phyloP scores from a whole-genome alignment of 371 early-diverging fungal species.

The Actinomucor elegans region DNA sequence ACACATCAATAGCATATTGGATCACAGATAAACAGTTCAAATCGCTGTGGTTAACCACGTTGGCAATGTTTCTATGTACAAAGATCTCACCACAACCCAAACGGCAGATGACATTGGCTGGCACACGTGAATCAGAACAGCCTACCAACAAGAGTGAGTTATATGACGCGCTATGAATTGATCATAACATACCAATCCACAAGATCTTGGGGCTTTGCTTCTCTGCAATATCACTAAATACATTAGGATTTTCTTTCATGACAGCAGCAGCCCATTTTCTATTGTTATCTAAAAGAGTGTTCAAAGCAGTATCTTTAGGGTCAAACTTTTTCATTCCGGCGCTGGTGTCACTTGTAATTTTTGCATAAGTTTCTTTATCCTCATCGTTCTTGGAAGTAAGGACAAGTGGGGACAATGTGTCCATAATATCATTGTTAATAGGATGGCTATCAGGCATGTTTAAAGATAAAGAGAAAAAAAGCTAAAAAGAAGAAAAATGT shows the following conservation, averaged over 20 bases:
- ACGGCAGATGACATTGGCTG: constrained; percentile 65
- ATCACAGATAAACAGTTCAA: constrained; percentile 82
- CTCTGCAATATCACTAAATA: constrained; percentile 52
- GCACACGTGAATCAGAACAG: constrained; percentile 92
- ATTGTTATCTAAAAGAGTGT: constrained; percentile 31
- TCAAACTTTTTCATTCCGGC: constrained; percentile 18
- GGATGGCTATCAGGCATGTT: no score
- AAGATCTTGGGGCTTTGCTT: constrained; percentile 86
- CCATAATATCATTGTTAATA: not conserved
- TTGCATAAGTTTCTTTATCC: not conserved
- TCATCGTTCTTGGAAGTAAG: not conserved
- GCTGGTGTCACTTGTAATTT: not conserved
- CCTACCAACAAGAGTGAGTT: constrained; percentile 37
- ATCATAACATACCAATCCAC: constrained; percentile 67
- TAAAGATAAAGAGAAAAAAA: no score
- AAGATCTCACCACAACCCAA: constrained; percentile 88
- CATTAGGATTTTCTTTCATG: constrained; percentile 33
- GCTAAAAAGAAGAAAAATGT: not conserved
- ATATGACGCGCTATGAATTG: not conserved
- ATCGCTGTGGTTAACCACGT: constrained; percentile 80
- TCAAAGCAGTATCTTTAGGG: constrained; percentile 19
- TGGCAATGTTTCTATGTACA: constrained; percentile 96
- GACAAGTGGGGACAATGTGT: not conserved
- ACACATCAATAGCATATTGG: constrained; percentile 89
- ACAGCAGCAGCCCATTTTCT: constrained; percentile 41